phyloP scores from a whole-genome alignment of 345 rosid species.

The Salix viminalis region DNA sequence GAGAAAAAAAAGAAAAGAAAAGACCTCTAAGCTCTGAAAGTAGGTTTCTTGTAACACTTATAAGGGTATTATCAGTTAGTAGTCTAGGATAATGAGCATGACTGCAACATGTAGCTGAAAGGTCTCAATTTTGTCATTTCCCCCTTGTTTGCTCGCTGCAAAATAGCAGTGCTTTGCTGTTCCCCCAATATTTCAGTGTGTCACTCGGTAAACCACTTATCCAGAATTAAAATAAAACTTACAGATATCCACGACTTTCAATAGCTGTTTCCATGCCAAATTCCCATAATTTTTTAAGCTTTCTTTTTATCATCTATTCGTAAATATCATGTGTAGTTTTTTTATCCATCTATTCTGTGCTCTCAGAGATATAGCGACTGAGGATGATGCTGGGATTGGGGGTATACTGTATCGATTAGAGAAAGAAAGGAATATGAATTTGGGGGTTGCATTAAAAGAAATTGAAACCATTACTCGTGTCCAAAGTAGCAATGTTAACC shows the following conservation, averaged over 20 bases:
- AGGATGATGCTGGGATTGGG: constrained; percentile 62
- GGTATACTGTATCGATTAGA: constrained; percentile 79
- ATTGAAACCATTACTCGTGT: constrained; percentile 30
- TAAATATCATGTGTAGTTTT: not conserved
- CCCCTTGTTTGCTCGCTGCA: not conserved
- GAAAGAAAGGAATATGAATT: constrained; percentile 67
- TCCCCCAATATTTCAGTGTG: not conserved
- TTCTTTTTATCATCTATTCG: not conserved
- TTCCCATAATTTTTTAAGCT: not conserved
- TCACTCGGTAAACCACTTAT: not conserved
- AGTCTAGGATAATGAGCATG: not conserved
- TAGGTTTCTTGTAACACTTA: too few species aligned
- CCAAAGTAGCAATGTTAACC: constrained; percentile 18
- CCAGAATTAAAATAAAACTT: not conserved
- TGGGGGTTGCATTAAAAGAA: constrained; percentile 53
- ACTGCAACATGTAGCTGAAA: constrained; percentile 12
- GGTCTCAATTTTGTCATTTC: constrained; percentile 1
- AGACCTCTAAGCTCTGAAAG: not conserved
- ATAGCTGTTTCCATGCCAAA: not conserved
- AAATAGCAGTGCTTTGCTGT: not conserved
- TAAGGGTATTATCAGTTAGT: not conserved
- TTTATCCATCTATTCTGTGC: constrained; percentile 17
- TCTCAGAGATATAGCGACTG: constrained; percentile 46
- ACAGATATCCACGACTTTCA: not conserved
- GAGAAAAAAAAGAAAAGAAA: not conserved